Evolutionary conservation across 2,329 filamentous ascomycete species (phyloP), one percentile per base, ranked within the genome.

Genomic region (Botryotinia globosa): DNA sequence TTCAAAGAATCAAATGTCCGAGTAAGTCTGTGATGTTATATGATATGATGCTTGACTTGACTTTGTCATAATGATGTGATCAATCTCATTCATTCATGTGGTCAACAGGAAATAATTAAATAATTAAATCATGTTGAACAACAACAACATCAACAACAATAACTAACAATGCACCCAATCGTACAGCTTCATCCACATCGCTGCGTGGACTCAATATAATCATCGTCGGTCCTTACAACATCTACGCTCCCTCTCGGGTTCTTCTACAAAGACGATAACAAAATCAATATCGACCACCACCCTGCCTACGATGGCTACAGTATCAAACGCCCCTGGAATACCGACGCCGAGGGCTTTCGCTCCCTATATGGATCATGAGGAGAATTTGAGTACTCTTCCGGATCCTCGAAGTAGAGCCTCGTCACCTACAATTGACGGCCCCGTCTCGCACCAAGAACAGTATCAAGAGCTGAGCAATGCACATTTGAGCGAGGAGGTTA

Each of bases 331-430:
- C 39, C 77, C 77, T 32, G 72, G 74, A 10, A 71, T 78, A 51
- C 75, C 78, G 25, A 69, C 72, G 56, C 69, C 77, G 1, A 71
- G 74, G 59, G 14, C 63, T 7, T 81, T 83, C 25, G 42, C 44
- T 32, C 80, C 83, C 25, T 83, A 84, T 32, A 79, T 83, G 32
- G 83, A 87, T 76, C 84, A 87, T 65, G 86, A 87, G 76, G 85
- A 88, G 78, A 88, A 89, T 77, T 86, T 92, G 83, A 92, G 89
- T 80, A 93, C 91, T 1, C 84, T 93, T 69, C 90, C 91, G 56
- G 89, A 91, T 78, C 89, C 89, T 22, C 84, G 89, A 76, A 88
- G 84, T 77, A 85, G 87, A 73, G 81, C 83, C 37, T 83, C 85
- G 77, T 87, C 85, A 69, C 84, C 86, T 14, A 81, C 83, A 10